Conservation (phyloP, 2,329 filamentous ascomycete genomes). For the Ophiognomonia clavigignenti-juglandacearum region DNA sequence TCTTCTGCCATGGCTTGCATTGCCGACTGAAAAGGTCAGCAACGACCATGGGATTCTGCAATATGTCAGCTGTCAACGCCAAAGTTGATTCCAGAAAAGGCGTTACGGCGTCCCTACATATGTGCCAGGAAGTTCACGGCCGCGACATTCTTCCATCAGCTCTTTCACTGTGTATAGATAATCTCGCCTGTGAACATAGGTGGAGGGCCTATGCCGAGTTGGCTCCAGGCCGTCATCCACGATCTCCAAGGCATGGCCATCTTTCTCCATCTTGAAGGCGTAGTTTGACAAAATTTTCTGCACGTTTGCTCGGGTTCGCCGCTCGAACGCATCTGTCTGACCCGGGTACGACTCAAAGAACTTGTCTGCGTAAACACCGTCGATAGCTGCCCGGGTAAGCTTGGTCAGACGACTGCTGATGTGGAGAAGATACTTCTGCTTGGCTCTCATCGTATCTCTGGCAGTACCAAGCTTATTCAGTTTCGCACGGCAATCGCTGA, state of each 20-base stretch:
- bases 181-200: constrained; percentile 4
- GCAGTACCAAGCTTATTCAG: constrained; percentile 45
- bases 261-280: constrained; percentile 19
- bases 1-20: constrained; percentile 23
- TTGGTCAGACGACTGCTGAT: constrained; percentile 14
- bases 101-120: constrained; percentile 5
- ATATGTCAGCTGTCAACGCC: background rate
- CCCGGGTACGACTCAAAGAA: constrained; percentile 25
- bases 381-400: constrained; percentile 19
- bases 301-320: constrained; percentile 22
- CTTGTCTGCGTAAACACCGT: constrained; percentile 22
- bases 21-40: constrained; percentile 22
- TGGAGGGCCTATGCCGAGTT: background rate
- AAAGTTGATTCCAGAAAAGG: background rate
- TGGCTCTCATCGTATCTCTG: constrained; percentile 37
- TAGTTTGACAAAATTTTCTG: constrained; percentile 20
- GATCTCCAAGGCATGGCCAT: constrained; percentile 22
- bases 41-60: constrained; percentile 21
- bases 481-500: constrained; percentile 27
- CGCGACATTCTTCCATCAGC: constrained; percentile 22
- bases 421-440: constrained; percentile 14
- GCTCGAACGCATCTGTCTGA: constrained; percentile 21
- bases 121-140: constrained; percentile 23
- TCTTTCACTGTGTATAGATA: constrained; percentile 18
- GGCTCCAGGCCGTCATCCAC: constrained; percentile 20